Evolutionary conservation across 2,329 filamentous ascomycete species (phyloP), one percentile per base, ranked within the genome.

Genomic region (Colletotrichum acutatum): DNA sequence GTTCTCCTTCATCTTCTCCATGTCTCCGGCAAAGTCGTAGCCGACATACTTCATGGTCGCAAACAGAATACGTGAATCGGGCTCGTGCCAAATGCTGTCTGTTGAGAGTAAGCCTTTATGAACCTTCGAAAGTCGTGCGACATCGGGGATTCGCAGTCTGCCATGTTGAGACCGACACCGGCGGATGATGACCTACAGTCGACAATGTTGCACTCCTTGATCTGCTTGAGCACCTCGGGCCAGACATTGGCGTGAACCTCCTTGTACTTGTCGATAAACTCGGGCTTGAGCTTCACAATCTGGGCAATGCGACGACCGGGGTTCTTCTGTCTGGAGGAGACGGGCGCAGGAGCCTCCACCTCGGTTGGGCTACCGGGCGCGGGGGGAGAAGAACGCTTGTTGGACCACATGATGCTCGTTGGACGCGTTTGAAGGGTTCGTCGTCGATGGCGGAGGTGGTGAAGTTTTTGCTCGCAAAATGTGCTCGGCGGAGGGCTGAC

Each of bases 41-140:
- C 94, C 94, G n/a, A 93, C 86, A 78, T 95, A 96, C 80, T 94
- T 95, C 86, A 95, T 94, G 28, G 86, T 90, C 0, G 92, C 92
- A 79, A 95, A 95, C 1, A 96, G 86, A 54, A 91, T 91, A 66
- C 89, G 83, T 0, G 88, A 87, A 5, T 80, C 82, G 14, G 90
- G 86, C 78, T 94, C 91, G 76, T 93, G 90, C 83, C 89, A 95
- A 79, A 95, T 93, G 75, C 90, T 93, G 78, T 95, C 92, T 93
- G 76, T 71, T 16, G 14, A 52, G 16, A 19, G 42, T 70, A 34
- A 69, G 66, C 9, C 22, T 32, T 28, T 7, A n/a, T 3, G 2
- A 9, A 42, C 14, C 4, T 11, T 11, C 11, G 11, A 7, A n/a
- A 11, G 42, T 49, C 42, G 0, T n/a, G 3, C 42, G 19, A 49